Conservation (phyloP, 78 protist species). For the Cavenderia fasciculata region DNA sequence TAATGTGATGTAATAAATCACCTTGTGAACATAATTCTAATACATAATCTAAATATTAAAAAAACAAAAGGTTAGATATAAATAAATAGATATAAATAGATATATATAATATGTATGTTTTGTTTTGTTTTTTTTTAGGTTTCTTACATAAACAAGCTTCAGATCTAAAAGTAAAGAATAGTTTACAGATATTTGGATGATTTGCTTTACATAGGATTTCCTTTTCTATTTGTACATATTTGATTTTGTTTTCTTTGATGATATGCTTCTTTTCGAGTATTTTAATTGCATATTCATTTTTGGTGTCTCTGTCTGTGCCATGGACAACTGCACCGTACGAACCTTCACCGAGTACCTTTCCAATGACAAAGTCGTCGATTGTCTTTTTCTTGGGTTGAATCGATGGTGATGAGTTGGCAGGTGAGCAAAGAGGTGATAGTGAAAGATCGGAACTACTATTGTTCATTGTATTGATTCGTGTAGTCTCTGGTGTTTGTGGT, state of each 20-base stretch:
- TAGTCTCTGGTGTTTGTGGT: too few species aligned
- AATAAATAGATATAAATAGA: background rate
- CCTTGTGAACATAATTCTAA: slow-evolving; percentile 85
- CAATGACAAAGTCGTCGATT: slow-evolving; percentile 79
- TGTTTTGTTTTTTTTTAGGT: too few species aligned
- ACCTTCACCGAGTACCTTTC: slow-evolving; percentile 81
- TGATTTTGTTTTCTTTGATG: slow-evolving; percentile 79
- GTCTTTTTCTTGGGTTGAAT: slow-evolving; percentile 73
- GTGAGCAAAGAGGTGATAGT: slow-evolving; percentile 22
- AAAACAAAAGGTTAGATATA: background rate
- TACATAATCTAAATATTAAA: slow-evolving; percentile 64
- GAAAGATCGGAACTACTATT: too few species aligned
- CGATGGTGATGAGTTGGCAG: slow-evolving; percentile 41
- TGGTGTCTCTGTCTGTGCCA: slow-evolving; percentile 82
- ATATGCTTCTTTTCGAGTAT: slow-evolving; percentile 82
- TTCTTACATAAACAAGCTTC: slow-evolving; percentile 76
- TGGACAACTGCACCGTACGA: slow-evolving; percentile 82
- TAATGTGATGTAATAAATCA: slow-evolving; percentile 79
- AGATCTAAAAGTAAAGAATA: slow-evolving; percentile 84
- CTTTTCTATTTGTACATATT: slow-evolving; percentile 84
- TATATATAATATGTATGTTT: background rate
- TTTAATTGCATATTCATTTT: slow-evolving; percentile 85
- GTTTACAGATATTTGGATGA: slow-evolving; percentile 89
- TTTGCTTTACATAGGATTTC: slow-evolving; percentile 80
- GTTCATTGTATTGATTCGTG: too few species aligned